Base-by-base conservation (phyloP, 495 filamentous ascomycete species). In the Penicillium crystallinum region DNA sequence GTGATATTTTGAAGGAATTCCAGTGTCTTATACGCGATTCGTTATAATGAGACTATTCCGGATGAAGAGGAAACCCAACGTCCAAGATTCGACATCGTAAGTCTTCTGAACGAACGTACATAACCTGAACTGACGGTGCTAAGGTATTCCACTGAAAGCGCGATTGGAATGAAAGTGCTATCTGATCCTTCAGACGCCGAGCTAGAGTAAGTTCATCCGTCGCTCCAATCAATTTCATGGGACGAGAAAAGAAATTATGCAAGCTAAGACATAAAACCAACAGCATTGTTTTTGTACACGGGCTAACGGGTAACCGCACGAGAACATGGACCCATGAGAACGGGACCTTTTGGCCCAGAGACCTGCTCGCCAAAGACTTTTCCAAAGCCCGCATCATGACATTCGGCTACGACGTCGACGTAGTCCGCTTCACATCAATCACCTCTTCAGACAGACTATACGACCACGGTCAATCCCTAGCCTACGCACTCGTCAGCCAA, bases 401-500 rank as follows among this genome's bases (percentile, higher is more conserved):
- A 4, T 50, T 41, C 38, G 48, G 48, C 14, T 50, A 42, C 27
- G 48, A 50, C 8, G 14, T 35, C 18, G 29, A 50, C n/a, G 7
- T 50, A 3, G 15, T 33, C 21, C 23, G 8, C 3, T 23, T 33
- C 2, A 22, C 29, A 10, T 23, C 37, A 6, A 42, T 31, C 12
- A 12, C 34, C 4, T 34, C 27, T 18, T 33, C 37, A 9, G n/a
- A 34, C 6, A 18, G 17, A 11, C 7, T 50, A 7, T 12, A 42
- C 12, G 48, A 50, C 48, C 27, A 31, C 9, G 38, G 37, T 7
- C 48, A 50, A 31, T 33, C 37, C 8, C 19, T 50, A 15, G 29
- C 36, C 14, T 50, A 50, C 34, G 37, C 48, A 6, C 27, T 50
- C 4, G 48, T 50, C 38, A 50, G 48, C 19, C 25, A 50, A 18